Evolutionary conservation across 2,329 filamentous ascomycete species (phyloP).

Genomic region (Beauveria sp.): DNA sequence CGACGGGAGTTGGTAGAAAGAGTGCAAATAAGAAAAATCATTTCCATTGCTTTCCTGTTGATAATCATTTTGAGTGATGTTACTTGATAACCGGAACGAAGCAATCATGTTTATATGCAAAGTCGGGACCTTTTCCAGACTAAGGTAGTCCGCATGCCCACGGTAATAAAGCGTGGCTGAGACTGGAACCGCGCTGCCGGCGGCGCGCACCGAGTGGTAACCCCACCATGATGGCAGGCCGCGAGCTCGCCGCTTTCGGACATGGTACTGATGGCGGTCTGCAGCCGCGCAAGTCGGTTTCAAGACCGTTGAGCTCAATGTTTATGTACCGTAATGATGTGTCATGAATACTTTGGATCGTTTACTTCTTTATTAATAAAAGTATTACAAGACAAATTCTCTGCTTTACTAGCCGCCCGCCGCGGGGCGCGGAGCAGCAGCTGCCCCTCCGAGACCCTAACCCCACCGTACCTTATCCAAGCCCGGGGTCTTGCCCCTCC

Average conservation of each 20-base stretch:
- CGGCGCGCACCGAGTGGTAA: slow-evolving; percentile 6
- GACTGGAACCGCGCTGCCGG: slow-evolving; percentile 4
- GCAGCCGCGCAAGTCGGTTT: background rate
- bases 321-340: no score
- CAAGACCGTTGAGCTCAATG: background rate
- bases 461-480: slow-evolving; percentile 8
- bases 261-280: background rate
- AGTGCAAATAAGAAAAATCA: background rate
- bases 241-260: slow-evolving; percentile 3
- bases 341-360: background rate
- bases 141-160: no score
- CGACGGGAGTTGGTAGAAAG: background rate
- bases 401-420: background rate
- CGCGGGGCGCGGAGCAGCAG: background rate
- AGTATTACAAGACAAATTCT: background rate
- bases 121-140: background rate
- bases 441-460: background rate
- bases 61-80: no score
- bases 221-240: background rate
- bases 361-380: background rate
- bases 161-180: no score
- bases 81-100: no score
- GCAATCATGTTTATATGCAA: no score
- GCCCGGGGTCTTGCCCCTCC: slow-evolving; percentile 4
- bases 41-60: background rate